A percentile compares a stretch with the other conserved stretches of the same genome.
These are phyloP conservation scores for Lentinula raphanica DNA, from an alignment of 768 basidiomycete genomes.

Conservation along the genomic window DNA sequence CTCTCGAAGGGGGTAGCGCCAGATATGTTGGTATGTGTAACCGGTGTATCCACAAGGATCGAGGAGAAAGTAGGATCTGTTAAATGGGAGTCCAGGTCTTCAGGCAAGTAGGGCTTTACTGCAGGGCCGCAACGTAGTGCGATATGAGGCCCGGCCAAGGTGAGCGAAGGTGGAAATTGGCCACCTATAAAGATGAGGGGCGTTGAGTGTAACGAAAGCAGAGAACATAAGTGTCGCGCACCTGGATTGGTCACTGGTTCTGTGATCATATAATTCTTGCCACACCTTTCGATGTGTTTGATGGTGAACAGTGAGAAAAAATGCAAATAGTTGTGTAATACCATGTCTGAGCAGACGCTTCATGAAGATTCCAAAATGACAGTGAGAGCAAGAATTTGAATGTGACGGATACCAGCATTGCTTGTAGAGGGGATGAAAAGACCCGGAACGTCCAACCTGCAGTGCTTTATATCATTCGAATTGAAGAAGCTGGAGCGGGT, in stretches of 20 bases:
- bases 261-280: slow-evolving; percentile 46
- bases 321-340: neutral
- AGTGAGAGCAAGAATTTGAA: neutral
- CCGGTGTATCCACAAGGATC: slow-evolving; percentile 48
- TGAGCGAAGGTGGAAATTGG: slow-evolving; percentile 36
- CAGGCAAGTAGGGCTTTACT: slow-evolving; percentile 55
- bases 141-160: slow-evolving; percentile 38
- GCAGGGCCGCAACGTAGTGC: slow-evolving; percentile 56
- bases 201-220: neutral
- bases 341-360: neutral
- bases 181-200: slow-evolving; percentile 25
- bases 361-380: neutral
- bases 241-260: slow-evolving; percentile 41
- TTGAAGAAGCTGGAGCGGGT: neutral
- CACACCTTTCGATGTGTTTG: neutral
- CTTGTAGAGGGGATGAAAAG: neutral
- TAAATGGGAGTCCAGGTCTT: slow-evolving; percentile 30
- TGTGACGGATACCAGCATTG: neutral
- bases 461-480: neutral
- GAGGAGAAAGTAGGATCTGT: slow-evolving; percentile 30
- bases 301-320: too few relatives aligned
- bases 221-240: slow-evolving; percentile 1
- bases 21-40: slow-evolving; percentile 42
- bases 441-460: neutral
- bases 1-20: slow-evolving; percentile 40